Evolutionary conservation across 2,329 filamentous ascomycete species (phyloP).

Genomic region (Hymenoscyphus albidus): DNA sequence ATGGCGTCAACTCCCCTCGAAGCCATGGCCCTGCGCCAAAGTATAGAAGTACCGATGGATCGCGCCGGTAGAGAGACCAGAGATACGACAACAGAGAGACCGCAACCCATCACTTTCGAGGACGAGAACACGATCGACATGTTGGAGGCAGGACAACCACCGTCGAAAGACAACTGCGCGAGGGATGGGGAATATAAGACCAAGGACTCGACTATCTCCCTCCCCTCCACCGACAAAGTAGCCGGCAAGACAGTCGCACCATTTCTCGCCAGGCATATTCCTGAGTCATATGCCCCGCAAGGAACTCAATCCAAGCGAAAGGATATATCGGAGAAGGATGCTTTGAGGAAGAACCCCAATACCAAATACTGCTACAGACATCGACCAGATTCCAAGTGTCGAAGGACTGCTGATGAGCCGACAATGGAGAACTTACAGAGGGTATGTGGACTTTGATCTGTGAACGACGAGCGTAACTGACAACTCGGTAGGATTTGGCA

Average conservation of each 20-base stretch:
- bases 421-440: slow-evolving; percentile 94
- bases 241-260: slow-evolving; percentile 45
- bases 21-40: slow-evolving; percentile 25
- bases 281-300: slow-evolving; percentile 78
- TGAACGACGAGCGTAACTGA: slow-evolving; percentile 13
- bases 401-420: slow-evolving; percentile 86
- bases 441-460: slow-evolving; percentile 47
- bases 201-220: slow-evolving; percentile 25
- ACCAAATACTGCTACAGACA: slow-evolving; percentile 96
- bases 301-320: slow-evolving; percentile 47
- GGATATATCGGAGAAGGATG: slow-evolving; percentile 28
- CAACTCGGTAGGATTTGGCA: slow-evolving; percentile 64
- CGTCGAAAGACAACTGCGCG: slow-evolving; percentile 29
- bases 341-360: slow-evolving; percentile 56
- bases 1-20: slow-evolving; percentile 29
- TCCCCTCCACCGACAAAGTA: slow-evolving; percentile 30
- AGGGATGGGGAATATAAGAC: slow-evolving; percentile 19
- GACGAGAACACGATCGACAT: slow-evolving; percentile 13
- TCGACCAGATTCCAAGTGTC: slow-evolving; percentile 87
- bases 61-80: slow-evolving; percentile 10
- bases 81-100: slow-evolving; percentile 1
- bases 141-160: slow-evolving; percentile 22
- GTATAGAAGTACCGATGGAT: slow-evolving; percentile 27
- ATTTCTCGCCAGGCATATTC: slow-evolving; percentile 88
- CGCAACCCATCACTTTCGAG: slow-evolving; percentile 7